Percentiles rank a stretch among this genome's conserved stretches.
Evolutionary conservation across 805 yeast species (phyloP).

Genomic region (Metschnikowia arizonensis): DNA sequence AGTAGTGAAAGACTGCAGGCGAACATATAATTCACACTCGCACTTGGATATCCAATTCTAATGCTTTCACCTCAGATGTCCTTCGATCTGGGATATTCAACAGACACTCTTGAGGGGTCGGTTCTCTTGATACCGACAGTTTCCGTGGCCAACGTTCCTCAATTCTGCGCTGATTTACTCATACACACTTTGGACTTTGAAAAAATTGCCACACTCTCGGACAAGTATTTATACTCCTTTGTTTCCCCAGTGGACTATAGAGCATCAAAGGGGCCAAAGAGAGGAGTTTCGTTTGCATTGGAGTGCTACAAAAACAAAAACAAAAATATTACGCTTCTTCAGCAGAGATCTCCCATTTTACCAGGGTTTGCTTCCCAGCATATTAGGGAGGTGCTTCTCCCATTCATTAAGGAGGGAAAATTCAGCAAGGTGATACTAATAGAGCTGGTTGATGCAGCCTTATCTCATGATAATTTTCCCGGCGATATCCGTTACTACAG

Average conservation of each 20-base stretch:
- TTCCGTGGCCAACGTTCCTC: constrained; percentile 88
- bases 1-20: background rate
- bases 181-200: constrained; percentile 56
- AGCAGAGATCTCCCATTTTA: constrained; percentile 81
- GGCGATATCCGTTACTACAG: constrained; percentile 27
- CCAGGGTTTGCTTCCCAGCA: constrained; percentile 55
- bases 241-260: constrained; percentile 67
- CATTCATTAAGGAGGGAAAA: constrained; percentile 40
- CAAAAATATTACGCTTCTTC: constrained; percentile 54
- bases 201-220: constrained; percentile 55
- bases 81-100: constrained; percentile 7
- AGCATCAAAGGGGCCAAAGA: constrained; percentile 14
- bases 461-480: constrained; percentile 24
- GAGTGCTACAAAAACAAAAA: constrained; percentile 54
- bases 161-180: constrained; percentile 68
- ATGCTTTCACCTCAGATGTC: constrained; percentile 4
- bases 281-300: constrained; percentile 53
- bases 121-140: constrained; percentile 72
- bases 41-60: background rate
- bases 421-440: constrained; percentile 51
- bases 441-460: constrained; percentile 71
- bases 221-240: constrained; percentile 69
- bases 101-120: constrained; percentile 21
- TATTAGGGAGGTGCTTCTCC: constrained; percentile 46
- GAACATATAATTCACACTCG: background rate